phyloP scores from a whole-genome alignment of 78 protist species.

The slime mould (Dictyostelium discoideum) region DNA sequence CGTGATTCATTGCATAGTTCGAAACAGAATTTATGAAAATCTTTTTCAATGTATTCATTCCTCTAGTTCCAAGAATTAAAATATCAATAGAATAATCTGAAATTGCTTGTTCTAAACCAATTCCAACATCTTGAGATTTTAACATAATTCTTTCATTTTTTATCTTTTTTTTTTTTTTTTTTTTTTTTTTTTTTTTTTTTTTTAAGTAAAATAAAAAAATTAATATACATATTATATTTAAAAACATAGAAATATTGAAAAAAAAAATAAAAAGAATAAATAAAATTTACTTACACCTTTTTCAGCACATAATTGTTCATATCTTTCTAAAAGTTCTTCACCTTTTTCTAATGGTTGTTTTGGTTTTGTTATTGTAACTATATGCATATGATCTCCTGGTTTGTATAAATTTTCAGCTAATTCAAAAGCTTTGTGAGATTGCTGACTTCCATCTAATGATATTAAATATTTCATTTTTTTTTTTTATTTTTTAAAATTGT shows the following conservation, averaged over 20 bases:
- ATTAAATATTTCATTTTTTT: constrained; percentile 15
- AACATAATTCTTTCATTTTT: constrained; percentile 41
- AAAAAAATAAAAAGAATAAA: background rate
- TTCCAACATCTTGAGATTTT: background rate
- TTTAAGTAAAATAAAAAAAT: background rate
- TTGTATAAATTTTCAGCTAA: constrained; percentile 17
- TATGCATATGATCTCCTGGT: constrained; percentile 21
- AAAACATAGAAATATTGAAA: too few relatives aligned
- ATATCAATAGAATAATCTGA: constrained; percentile 16
- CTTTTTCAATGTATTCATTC: constrained; percentile 43
- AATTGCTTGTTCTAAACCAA: constrained; percentile 22
- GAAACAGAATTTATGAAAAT: constrained; percentile 10
- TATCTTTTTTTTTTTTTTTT: background rate
- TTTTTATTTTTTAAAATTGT: too few relatives aligned
- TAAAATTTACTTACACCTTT: constrained; percentile 25
- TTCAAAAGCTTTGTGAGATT: constrained; percentile 38
- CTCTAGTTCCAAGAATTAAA: constrained; percentile 47
- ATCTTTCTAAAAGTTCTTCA: constrained; percentile 20
- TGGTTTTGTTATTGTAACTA: constrained; percentile 18
- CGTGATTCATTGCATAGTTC: background rate
- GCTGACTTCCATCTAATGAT: constrained; percentile 25
- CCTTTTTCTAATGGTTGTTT: constrained; percentile 7
- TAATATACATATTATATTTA: background rate
- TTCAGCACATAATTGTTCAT: constrained; percentile 2
- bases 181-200: background rate